Evolutionary conservation across 441 rosid species (phyloP).

Genomic region (Rhodomyrtus psidioides): DNA sequence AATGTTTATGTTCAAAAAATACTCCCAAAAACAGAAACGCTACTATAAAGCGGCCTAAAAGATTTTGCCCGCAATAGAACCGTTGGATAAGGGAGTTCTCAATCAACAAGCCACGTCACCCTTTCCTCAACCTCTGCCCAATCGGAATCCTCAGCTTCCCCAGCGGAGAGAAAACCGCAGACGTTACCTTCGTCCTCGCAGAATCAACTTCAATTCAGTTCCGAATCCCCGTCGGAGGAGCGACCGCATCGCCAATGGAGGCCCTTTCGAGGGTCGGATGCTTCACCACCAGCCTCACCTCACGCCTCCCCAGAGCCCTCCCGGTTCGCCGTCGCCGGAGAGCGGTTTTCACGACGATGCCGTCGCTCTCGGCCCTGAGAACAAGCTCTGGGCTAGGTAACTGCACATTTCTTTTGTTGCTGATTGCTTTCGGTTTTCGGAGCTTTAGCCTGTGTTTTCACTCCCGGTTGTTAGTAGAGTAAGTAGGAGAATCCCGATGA

Average conservation of each 20-base stretch:
- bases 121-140: background rate
- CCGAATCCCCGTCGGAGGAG: background rate
- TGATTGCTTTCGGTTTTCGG: background rate
- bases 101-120: background rate
- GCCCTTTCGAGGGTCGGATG: conserved; percentile 40
- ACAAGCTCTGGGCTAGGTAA: conserved; percentile 47
- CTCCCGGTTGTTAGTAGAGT: background rate
- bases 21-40: too few species aligned
- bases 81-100: background rate
- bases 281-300: conserved; percentile 18
- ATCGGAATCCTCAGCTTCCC: background rate
- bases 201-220: background rate
- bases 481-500: background rate
- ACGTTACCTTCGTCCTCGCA: background rate
- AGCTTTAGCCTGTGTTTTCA: background rate
- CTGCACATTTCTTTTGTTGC: background rate
- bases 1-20: too few species aligned
- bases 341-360: conserved; percentile 11
- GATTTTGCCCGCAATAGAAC: background rate
- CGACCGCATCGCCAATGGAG: conserved; percentile 26
- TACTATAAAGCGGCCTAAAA: too few species aligned
- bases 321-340: conserved; percentile 19
- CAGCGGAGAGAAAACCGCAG: background rate
- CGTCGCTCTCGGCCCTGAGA: conserved; percentile 23
- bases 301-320: conserved; percentile 13